Evolutionary conservation across 2,329 filamentous ascomycete species (phyloP).

Genomic region (Fusarium foetens): DNA sequence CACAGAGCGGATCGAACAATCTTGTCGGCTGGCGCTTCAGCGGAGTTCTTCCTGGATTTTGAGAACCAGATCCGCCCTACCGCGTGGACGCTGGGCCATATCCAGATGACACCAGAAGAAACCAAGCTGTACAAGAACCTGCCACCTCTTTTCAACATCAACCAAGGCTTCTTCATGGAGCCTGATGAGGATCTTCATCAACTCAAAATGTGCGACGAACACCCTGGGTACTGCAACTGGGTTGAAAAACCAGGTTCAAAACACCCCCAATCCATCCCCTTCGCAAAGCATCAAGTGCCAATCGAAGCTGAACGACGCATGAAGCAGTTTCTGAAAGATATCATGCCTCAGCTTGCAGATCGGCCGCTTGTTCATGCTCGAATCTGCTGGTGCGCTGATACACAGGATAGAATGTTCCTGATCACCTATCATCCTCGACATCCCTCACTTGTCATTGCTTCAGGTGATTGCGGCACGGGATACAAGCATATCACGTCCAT

Average conservation of each 20-base stretch:
- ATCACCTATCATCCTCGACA: constrained; percentile 31
- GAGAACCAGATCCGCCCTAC: constrained; percentile 37
- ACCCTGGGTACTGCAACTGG: constrained; percentile 34
- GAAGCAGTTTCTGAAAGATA: constrained; percentile 1
- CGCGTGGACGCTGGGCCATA: constrained; percentile 22
- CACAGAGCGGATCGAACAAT: constrained; percentile 16
- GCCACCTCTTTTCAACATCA: constrained; percentile 30
- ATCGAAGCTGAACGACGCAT: constrained; percentile 20
- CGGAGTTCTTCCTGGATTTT: constrained; percentile 26
- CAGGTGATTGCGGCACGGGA: constrained; percentile 22
- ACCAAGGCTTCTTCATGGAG: constrained; percentile 36
- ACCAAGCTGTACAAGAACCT: constrained; percentile 14
- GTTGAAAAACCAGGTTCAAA: background rate
- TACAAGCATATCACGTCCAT: constrained; percentile 33
- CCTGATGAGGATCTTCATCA: constrained; percentile 28
- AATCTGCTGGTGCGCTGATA: constrained; percentile 37
- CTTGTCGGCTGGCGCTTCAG: constrained; percentile 16
- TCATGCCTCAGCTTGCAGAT: constrained; percentile 26
- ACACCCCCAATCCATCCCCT: constrained; percentile 12
- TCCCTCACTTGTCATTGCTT: constrained; percentile 23
- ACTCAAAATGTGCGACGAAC: constrained; percentile 34
- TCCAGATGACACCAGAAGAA: constrained; percentile 29
- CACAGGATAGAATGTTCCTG: constrained; percentile 18
- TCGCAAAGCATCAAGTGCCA: constrained; percentile 30
- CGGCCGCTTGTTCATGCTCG: constrained; percentile 23